These are phyloP conservation scores for Aphanomyces stellatus DNA, from an alignment of 352 stramenopile species.

Conservation along the genomic window DNA sequence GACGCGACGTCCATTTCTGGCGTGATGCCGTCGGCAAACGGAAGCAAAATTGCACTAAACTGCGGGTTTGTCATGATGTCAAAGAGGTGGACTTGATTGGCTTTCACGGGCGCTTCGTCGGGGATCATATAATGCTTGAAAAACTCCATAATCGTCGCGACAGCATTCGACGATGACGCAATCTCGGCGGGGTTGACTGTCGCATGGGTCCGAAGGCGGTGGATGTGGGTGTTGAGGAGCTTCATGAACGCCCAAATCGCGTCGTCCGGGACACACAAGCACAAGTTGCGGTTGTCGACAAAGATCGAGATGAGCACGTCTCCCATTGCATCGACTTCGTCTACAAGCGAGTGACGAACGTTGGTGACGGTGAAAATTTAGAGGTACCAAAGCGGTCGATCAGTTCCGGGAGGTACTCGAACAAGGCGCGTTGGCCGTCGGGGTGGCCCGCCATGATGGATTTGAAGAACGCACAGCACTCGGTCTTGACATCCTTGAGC, in stretches of 20 bases:
- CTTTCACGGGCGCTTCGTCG: conserved; percentile 16
- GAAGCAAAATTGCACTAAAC: conserved; percentile 1
- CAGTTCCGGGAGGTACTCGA: conserved; percentile 10
- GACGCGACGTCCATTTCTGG: neutral
- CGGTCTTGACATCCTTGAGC: neutral
- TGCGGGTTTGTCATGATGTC: conserved; percentile 7
- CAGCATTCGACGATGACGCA: neutral
- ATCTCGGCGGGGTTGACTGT: neutral
- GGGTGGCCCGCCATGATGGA: conserved; percentile 12
- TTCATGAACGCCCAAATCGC: conserved; percentile 20
- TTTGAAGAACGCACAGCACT: conserved; percentile 18
- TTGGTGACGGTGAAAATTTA: neutral
- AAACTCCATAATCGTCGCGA: conserved; percentile 16
- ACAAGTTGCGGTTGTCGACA: conserved; percentile 19
- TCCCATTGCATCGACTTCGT: conserved; percentile 8
- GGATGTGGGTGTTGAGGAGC: conserved; percentile 10
- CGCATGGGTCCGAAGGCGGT: neutral
- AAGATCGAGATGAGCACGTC: conserved; percentile 18
- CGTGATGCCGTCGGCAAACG: conserved; percentile 7
- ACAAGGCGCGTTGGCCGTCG: neutral
- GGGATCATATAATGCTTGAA: conserved; percentile 21
- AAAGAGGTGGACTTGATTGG: conserved; percentile 18
- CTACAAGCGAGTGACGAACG: neutral
- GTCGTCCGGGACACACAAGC: conserved; percentile 11
- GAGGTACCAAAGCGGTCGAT: conserved; percentile 16